Percentiles rank a stretch among this genome's conserved stretches.
These are phyloP conservation scores for Citrus mangshanensis DNA, from an alignment of 345 rosid genomes.

Conservation along the genomic window DNA sequence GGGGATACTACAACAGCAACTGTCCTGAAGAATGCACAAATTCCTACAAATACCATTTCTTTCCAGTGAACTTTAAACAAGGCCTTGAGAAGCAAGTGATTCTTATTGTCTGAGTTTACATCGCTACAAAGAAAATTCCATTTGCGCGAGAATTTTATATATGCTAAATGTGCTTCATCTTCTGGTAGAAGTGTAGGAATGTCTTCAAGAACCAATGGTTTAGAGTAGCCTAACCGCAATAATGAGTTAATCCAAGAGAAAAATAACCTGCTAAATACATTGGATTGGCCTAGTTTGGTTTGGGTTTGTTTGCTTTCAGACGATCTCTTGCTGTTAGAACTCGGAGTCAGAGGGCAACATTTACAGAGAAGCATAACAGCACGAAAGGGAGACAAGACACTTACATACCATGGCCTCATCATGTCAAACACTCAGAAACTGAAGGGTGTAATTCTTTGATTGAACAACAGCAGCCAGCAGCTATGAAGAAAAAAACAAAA, in stretches of 20 bases:
- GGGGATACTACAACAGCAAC: conserved; percentile 52
- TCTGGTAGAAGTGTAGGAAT: conserved; percentile 48
- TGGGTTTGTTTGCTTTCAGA: background rate
- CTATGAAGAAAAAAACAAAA: too few species aligned
- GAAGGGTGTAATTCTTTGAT: too few species aligned
- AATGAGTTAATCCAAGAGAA: conserved; percentile 69
- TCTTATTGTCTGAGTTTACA: conserved; percentile 14
- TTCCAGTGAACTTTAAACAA: conserved; percentile 40
- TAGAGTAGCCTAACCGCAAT: conserved; percentile 47
- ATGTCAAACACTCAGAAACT: background rate
- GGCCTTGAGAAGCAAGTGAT: conserved; percentile 49
- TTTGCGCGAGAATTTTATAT: conserved; percentile 44
- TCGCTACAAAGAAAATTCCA: conserved; percentile 38
- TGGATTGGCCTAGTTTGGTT: conserved; percentile 37
- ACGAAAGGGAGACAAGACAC: background rate
- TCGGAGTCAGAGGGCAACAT: too few species aligned
- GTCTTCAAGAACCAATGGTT: conserved; percentile 52
- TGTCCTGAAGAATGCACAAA: conserved; percentile 50
- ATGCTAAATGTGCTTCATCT: conserved; percentile 56
- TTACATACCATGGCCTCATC: background rate
- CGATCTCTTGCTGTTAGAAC: background rate
- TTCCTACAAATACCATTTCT: conserved; percentile 46
- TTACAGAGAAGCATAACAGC: background rate
- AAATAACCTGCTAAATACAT: conserved; percentile 41
- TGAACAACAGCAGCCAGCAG: too few species aligned